Conservation (phyloP, 306 rosid genomes). For the Trichosanthes cucumerina region DNA sequence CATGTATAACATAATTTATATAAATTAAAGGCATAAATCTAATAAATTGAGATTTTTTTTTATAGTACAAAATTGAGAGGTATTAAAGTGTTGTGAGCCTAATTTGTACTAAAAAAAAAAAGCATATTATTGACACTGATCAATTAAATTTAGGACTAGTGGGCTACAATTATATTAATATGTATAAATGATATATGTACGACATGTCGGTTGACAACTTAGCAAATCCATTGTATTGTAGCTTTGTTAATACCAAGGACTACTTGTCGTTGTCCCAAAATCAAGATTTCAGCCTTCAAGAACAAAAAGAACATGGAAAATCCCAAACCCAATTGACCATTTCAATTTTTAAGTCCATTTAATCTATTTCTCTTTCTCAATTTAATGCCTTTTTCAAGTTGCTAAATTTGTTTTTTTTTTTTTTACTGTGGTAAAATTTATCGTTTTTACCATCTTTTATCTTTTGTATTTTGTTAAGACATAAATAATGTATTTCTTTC, state of each 20-base stretch:
- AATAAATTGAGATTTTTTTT: not conserved
- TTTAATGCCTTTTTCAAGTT: not conserved
- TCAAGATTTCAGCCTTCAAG: not conserved
- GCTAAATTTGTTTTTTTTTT: not conserved
- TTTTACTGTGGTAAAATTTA: too few species aligned
- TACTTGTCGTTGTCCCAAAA: not conserved
- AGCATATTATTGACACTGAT: not conserved
- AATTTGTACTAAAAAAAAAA: not conserved
- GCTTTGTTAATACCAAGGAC: not conserved
- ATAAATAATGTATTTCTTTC: not conserved
- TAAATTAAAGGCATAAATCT: not conserved
- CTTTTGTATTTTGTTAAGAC: not conserved
- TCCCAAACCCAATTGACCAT: not conserved
- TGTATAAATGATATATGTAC: not conserved
- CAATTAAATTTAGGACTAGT: not conserved
- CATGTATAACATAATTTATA: not conserved
- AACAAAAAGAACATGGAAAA: not conserved
- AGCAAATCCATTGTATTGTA: conserved; percentile 3
- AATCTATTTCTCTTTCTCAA: not conserved
- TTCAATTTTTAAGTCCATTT: not conserved
- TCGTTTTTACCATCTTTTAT: too few species aligned
- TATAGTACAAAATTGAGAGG: not conserved
- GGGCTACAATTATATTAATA: not conserved
- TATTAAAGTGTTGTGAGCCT: not conserved
- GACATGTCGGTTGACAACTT: conserved; percentile 3